A percentile compares a stretch with the other conserved stretches of the same genome.
Evolutionary conservation across 306 rosid genomes (phyloP).

Genomic region (Citrullus amarus): DNA sequence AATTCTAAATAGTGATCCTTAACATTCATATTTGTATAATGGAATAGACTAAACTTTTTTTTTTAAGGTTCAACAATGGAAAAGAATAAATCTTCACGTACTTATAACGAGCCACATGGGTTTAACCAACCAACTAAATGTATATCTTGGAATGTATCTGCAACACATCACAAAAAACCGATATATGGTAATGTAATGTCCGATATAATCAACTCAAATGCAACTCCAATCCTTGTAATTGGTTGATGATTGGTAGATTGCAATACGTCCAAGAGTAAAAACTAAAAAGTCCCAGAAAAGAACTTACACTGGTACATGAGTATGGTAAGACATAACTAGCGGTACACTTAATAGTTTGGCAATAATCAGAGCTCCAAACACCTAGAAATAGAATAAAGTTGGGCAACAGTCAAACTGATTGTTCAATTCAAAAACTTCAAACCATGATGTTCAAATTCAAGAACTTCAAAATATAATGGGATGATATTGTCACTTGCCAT

Average conservation of each 20-base stretch:
- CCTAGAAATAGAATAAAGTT: conserved; percentile 31
- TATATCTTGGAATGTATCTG: conserved; percentile 96
- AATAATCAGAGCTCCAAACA: conserved; percentile 86
- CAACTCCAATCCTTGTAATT: neutral
- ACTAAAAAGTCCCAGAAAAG: conserved; percentile 1
- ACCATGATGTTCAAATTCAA: neutral
- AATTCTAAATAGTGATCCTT: conserved; percentile 13
- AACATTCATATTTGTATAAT: neutral
- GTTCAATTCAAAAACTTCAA: neutral
- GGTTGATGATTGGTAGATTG: neutral
- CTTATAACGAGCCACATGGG: conserved; percentile 98
- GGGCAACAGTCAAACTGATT: neutral
- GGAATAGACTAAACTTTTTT: conserved; percentile 1
- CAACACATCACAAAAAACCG: conserved; percentile 8
- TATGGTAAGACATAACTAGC: conserved; percentile 95
- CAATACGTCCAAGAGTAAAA: neutral
- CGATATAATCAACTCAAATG: neutral
- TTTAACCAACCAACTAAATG: conserved; percentile 96
- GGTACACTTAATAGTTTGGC: conserved; percentile 82
- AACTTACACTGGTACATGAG: conserved; percentile 95
- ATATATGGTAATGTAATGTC: neutral
- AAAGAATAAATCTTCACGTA: conserved; percentile 24
- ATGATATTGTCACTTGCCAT: conserved; percentile 43
- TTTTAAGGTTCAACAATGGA: neutral
- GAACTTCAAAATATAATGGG: neutral